Conservation (phyloP, 768 basidiomycete species). For the Lactarius indigo region DNA sequence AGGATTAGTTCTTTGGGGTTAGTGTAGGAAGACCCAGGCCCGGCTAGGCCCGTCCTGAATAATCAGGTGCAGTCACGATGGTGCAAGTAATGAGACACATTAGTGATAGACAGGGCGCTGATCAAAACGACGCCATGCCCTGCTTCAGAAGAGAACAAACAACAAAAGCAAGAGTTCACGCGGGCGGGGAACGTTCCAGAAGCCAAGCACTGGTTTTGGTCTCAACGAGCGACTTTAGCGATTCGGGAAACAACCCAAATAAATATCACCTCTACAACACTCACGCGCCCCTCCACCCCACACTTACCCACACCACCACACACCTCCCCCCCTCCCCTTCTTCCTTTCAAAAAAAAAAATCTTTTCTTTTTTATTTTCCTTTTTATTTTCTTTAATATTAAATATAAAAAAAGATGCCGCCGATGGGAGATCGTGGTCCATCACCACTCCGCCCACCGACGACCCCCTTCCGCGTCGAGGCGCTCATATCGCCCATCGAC, state of each 20-base stretch:
- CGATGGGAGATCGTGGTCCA: conserved; percentile 29
- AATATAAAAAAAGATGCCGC: not conserved
- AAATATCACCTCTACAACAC: not conserved
- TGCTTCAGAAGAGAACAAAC: not conserved
- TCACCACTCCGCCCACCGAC: conserved; percentile 33
- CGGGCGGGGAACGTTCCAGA: not conserved
- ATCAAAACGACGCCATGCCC: not conserved
- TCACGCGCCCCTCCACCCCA: not conserved
- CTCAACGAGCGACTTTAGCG: not conserved
- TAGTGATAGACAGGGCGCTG: not conserved
- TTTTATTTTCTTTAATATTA: not conserved
- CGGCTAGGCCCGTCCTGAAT: not conserved
- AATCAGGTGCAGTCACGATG: not conserved
- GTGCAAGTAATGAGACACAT: not conserved
- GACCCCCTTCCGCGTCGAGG: conserved; percentile 31
- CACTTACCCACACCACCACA: not conserved
- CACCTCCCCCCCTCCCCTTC: not conserved
- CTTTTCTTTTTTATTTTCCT: not conserved
- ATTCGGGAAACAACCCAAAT: not conserved
- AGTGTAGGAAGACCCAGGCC: not conserved
- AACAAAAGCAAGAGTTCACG: not conserved
- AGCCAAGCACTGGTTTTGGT: not conserved
- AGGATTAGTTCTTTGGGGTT: not conserved
- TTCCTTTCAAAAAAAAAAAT: not conserved
- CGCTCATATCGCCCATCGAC: conserved; percentile 38